Evolutionary conservation across 2,329 filamentous ascomycete species (phyloP).

Genomic region (Lasiodiplodia gonubiensis): DNA sequence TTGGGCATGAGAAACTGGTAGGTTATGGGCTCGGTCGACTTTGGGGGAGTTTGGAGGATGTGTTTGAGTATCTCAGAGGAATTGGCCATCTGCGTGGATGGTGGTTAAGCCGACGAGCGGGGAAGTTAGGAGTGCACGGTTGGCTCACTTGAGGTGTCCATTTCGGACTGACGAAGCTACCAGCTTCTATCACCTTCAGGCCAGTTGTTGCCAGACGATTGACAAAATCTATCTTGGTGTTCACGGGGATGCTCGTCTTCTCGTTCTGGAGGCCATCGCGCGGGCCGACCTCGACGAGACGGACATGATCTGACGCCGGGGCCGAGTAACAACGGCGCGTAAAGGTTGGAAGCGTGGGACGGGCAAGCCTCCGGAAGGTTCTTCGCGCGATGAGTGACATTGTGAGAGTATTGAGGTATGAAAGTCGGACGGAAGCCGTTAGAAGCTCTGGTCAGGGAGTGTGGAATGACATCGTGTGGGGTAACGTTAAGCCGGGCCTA

Average conservation of each 20-base stretch:
- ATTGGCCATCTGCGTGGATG: slow-evolving; percentile 71
- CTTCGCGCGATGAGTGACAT: slow-evolving; percentile 20
- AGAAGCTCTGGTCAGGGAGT: slow-evolving; percentile 8
- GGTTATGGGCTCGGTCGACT: slow-evolving; percentile 62
- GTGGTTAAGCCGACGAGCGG: slow-evolving; percentile 31
- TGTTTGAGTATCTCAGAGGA: slow-evolving; percentile 76
- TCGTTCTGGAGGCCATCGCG: slow-evolving; percentile 87
- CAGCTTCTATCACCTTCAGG: slow-evolving; percentile 75
- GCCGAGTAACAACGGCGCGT: slow-evolving; percentile 16
- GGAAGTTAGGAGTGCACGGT: slow-evolving; percentile 24
- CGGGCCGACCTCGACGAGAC: slow-evolving; percentile 66
- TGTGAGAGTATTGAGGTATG: neutral
- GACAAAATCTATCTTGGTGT: slow-evolving; percentile 79
- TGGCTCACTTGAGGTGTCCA: slow-evolving; percentile 71
- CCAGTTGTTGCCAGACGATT: slow-evolving; percentile 71
- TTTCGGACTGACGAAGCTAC: slow-evolving; percentile 82
- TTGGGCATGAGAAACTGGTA: slow-evolving; percentile 87
- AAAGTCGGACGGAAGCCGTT: slow-evolving; percentile 13
- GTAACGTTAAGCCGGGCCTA: slow-evolving; percentile 25
- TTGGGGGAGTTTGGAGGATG: slow-evolving; percentile 64
- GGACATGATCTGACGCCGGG: slow-evolving; percentile 44
- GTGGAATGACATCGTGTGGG: slow-evolving; percentile 29
- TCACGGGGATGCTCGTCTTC: slow-evolving; percentile 70
- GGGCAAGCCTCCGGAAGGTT: slow-evolving; percentile 3
- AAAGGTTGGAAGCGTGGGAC: neutral